Evolutionary conservation across 768 basidiomycete genomes (phyloP).

Genomic region (Leccinum imitatum): DNA sequence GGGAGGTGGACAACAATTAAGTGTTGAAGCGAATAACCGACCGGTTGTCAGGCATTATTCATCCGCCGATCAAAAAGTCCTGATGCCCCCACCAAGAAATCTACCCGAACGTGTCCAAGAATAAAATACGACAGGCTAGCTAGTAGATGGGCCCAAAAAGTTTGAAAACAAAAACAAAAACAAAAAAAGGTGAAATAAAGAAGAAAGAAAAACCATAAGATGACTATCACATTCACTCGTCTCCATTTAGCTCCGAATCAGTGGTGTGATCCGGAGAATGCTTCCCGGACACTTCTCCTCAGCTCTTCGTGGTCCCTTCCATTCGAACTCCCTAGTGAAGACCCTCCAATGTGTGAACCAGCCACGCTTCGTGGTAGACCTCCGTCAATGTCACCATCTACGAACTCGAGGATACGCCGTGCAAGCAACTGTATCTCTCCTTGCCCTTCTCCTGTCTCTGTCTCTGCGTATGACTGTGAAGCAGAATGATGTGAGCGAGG

Average conservation of each 20-base stretch:
- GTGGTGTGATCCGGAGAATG: conserved; percentile 63
- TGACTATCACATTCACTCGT: not conserved
- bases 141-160: conserved; percentile 2
- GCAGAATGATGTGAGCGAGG: conserved; percentile 69
- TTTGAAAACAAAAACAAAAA: not conserved
- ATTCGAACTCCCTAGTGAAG: conserved; percentile 61
- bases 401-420: conserved; percentile 81
- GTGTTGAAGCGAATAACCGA: not conserved
- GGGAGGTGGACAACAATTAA: conserved; percentile 1
- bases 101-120: not conserved
- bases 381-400: conserved; percentile 70
- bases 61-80: not conserved
- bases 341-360: conserved; percentile 67
- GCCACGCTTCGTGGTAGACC: conserved; percentile 58
- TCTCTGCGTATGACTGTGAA: conserved; percentile 74
- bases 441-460: conserved; percentile 83
- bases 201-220: not conserved
- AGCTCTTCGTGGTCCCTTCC: conserved; percentile 76
- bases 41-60: not conserved
- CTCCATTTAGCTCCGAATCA: conserved; percentile 7
- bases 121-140: conserved; percentile 11
- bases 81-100: not conserved
- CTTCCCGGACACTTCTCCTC: conserved; percentile 78
- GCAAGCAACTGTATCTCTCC: conserved; percentile 89
- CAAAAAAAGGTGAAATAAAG: not conserved